These are phyloP conservation scores for Flaveria ramosissima DNA, from an alignment of 129 eudicot genomes.

Conservation along the genomic window DNA sequence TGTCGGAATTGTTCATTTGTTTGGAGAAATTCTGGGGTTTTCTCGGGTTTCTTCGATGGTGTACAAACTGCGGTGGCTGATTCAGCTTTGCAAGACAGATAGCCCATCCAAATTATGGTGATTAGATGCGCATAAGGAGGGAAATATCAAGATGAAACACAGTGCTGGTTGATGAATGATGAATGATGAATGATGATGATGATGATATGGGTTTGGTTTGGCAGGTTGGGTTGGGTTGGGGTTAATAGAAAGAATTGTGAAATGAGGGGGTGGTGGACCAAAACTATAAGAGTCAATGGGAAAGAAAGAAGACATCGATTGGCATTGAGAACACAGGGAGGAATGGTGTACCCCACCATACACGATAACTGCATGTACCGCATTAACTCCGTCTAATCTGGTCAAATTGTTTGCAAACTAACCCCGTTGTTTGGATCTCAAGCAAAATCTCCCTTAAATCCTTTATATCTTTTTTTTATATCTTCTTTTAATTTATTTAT, in stretches of 20 bases:
- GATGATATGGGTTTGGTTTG: background rate
- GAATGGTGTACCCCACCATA: slow-evolving; percentile 30
- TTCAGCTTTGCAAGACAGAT: slow-evolving; percentile 72
- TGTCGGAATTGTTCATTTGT: background rate
- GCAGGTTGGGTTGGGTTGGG: background rate
- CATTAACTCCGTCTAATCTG: slow-evolving; percentile 24
- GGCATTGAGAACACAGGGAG: slow-evolving; percentile 28
- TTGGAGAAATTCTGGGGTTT: slow-evolving; percentile 16
- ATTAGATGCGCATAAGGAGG: slow-evolving; percentile 15
- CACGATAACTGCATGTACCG: slow-evolving; percentile 23
- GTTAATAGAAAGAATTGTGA: background rate
- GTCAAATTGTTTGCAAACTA: slow-evolving; percentile 1
- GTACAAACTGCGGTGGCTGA: slow-evolving; percentile 52
- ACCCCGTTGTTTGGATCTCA: background rate
- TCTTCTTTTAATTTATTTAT: too few species aligned
- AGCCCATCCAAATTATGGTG: slow-evolving; percentile 51
- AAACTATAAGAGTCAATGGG: slow-evolving; percentile 20
- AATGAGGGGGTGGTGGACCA: slow-evolving; percentile 24
- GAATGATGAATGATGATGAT: background rate
- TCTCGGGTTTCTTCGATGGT: slow-evolving; percentile 34
- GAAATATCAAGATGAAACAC: background rate
- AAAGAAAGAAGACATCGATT: slow-evolving; percentile 6
- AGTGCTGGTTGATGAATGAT: background rate
- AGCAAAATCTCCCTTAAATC: background rate
- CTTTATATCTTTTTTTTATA: too few species aligned